Percentiles rank a stretch among this genome's conserved stretches.
Conservation (phyloP, 345 rosid species). For the Corymbia maculata region DNA sequence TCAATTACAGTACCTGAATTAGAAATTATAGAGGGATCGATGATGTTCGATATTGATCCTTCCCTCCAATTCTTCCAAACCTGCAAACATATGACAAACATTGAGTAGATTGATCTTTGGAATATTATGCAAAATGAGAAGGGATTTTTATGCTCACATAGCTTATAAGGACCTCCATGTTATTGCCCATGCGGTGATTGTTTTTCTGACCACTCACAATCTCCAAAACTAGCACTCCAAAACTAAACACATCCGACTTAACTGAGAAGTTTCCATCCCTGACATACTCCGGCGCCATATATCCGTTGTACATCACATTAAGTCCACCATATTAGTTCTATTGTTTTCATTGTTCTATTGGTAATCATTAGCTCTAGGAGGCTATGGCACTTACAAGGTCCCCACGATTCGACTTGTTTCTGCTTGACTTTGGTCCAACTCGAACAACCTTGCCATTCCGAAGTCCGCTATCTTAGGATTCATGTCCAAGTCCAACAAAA, state of each 20-base stretch:
- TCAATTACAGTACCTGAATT: constrained; percentile 22
- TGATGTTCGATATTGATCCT: constrained; percentile 15
- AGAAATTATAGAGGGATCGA: constrained; percentile 25
- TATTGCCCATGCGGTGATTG: not conserved
- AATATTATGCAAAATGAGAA: not conserved
- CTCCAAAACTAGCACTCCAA: constrained; percentile 41
- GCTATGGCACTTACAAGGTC: constrained; percentile 18
- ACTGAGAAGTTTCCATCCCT: constrained; percentile 36
- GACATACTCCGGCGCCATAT: constrained; percentile 39
- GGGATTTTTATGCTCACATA: constrained; percentile 10
- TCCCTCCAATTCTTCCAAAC: constrained; percentile 56
- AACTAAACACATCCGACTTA: constrained; percentile 49
- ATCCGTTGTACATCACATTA: constrained; percentile 23
- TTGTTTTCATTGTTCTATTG: not conserved
- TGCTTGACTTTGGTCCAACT: constrained; percentile 24
- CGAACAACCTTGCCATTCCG: constrained; percentile 38
- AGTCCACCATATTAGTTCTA: not conserved
- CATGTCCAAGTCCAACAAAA: constrained; percentile 32
- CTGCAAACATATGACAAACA: constrained; percentile 4
- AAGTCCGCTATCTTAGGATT: constrained; percentile 43
- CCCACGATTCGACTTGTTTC: constrained; percentile 24
- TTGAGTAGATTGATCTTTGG: not conserved
- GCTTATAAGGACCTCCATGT: constrained; percentile 14
- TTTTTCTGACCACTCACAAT: constrained; percentile 37
- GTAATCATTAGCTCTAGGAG: not conserved